Percentiles rank a stretch among this genome's conserved stretches.
These are phyloP conservation scores for Schizosaccharomyces versatilis DNA, from an alignment of 1,139 yeast genomes.

Conservation along the genomic window DNA sequence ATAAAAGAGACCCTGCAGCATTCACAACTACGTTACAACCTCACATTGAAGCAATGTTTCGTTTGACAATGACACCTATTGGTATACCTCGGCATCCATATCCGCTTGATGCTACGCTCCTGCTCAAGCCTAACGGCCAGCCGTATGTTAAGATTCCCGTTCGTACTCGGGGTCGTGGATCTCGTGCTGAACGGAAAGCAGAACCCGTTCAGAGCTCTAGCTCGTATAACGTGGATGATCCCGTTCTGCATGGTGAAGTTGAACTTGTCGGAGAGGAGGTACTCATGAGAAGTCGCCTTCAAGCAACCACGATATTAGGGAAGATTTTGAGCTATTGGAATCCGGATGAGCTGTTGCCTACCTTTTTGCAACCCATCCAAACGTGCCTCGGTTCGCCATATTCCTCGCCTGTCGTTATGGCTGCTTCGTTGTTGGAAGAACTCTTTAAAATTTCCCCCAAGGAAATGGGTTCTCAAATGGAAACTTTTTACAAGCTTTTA, in stretches of 20 bases:
- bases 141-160: background rate
- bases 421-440: conserved; percentile 51
- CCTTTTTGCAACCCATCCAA: conserved; percentile 24
- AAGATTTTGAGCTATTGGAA: conserved; percentile 24
- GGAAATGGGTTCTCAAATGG: conserved; percentile 12
- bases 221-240: conserved; percentile 57
- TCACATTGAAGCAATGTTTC: conserved; percentile 41
- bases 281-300: conserved; percentile 51
- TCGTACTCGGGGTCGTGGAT: background rate
- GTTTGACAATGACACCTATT: conserved; percentile 72
- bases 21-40: conserved; percentile 3
- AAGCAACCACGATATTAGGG: conserved; percentile 63
- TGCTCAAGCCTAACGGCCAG: conserved; percentile 53
- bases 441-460: conserved; percentile 29
- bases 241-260: conserved; percentile 78
- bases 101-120: conserved; percentile 51
- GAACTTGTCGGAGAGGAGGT: conserved; percentile 59
- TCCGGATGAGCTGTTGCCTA: conserved; percentile 14
- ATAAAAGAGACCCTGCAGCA: conserved; percentile 5
- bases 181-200: background rate
- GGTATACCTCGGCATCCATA: conserved; percentile 81
- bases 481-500: conserved; percentile 21
- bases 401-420: conserved; percentile 58
- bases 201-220: background rate
- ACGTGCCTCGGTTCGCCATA: conserved; percentile 35